Conservation (phyloP, 179 eudicot species). For the Silene noctiflora region DNA sequence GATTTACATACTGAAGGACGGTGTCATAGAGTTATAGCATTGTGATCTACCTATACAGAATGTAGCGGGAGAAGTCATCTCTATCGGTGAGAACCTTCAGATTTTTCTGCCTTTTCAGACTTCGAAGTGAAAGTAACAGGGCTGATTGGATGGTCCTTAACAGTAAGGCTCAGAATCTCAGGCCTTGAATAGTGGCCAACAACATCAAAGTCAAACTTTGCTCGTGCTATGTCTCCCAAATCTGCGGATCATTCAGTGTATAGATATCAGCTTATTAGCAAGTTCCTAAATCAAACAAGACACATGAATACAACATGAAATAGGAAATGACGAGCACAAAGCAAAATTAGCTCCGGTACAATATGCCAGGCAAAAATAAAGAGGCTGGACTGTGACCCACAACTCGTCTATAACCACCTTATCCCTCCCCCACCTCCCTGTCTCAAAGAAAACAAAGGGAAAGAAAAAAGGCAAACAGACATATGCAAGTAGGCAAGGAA, state of each 20-base stretch:
- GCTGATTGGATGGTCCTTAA: conserved; percentile 63
- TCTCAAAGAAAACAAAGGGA: not conserved
- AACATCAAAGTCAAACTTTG: conserved; percentile 89
- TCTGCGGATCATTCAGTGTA: conserved; percentile 18
- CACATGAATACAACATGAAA: not conserved
- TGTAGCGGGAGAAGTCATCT: not conserved
- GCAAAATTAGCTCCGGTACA: not conserved
- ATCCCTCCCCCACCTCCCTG: not conserved
- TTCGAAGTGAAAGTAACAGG: conserved; percentile 48
- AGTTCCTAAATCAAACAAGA: conserved; percentile 1
- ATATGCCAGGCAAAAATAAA: not conserved
- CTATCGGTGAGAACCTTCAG: conserved; percentile 40
- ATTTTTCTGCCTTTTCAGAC: conserved; percentile 31
- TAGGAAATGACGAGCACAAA: not conserved
- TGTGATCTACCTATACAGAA: conserved; percentile 15
- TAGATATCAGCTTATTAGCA: conserved; percentile 5
- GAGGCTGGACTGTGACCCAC: not conserved
- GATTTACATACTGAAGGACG: conserved; percentile 5
- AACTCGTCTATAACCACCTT: not conserved
- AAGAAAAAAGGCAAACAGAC: not conserved
- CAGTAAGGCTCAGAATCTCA: conserved; percentile 73
- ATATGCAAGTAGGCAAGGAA: not conserved
- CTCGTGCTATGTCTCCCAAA: conserved; percentile 62
- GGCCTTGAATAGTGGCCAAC: conserved; percentile 91
- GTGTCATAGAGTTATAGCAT: not conserved